phyloP scores from a whole-genome alignment of 352 stramenopile species.

The Globisporangium irregulare region DNA sequence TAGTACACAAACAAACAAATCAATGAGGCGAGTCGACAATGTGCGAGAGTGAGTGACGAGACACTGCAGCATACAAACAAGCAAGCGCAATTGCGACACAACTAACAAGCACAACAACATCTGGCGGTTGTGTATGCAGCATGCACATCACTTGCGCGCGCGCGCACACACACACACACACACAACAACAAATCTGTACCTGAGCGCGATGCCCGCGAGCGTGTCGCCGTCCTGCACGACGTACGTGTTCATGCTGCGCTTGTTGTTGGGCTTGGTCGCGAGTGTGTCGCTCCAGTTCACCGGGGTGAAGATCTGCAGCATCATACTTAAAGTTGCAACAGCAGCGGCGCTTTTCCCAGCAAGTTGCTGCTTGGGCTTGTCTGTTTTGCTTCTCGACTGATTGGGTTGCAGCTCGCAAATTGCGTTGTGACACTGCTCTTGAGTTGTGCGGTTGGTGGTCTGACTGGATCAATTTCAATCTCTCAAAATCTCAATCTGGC shows the following conservation, averaged over 20 bases:
- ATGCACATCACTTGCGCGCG: background rate
- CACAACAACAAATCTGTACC: constrained; percentile 16
- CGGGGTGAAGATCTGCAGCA: constrained; percentile 39
- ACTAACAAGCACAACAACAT: background rate
- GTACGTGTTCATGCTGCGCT: constrained; percentile 23
- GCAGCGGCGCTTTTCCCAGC: background rate
- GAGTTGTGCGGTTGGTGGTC: background rate
- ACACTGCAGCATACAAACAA: background rate
- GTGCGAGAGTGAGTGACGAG: background rate
- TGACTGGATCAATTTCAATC: background rate
- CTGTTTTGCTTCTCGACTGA: background rate
- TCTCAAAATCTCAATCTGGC: background rate
- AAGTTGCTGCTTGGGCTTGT: background rate
- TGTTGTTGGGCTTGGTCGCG: constrained; percentile 9
- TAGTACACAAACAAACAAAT: constrained; percentile 9
- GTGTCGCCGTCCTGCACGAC: constrained; percentile 43
- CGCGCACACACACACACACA: background rate
- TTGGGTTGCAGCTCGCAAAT: constrained; percentile 2
- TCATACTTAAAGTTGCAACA: constrained; percentile 4
- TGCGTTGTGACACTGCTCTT: background rate
- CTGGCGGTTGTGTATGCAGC: background rate
- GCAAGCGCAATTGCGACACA: background rate
- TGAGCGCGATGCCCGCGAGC: constrained; percentile 37
- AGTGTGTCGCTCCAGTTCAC: constrained; percentile 30
- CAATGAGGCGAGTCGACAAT: background rate